A percentile compares a stretch with the other conserved stretches of the same genome.
Conservation (phyloP, 768 basidiomycete genomes). For the Polyporus arcularius region DNA sequence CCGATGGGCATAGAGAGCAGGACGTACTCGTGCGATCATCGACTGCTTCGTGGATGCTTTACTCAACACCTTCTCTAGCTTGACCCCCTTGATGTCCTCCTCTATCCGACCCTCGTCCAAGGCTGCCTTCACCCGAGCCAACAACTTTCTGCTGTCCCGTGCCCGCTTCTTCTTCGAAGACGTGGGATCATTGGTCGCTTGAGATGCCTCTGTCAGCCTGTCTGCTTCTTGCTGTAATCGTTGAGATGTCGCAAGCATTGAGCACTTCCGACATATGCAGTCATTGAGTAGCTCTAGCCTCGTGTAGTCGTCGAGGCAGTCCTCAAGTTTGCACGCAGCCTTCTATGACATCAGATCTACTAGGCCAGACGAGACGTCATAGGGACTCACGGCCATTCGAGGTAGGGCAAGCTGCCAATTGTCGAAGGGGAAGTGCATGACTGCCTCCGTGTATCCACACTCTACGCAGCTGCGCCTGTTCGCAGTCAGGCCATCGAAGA, state of each 20-base stretch:
- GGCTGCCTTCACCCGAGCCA: conserved; percentile 58
- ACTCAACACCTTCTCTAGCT: conserved; percentile 75
- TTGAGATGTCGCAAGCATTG: conserved; percentile 73
- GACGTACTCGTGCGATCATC: conserved; percentile 84
- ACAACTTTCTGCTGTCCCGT: conserved; percentile 70
- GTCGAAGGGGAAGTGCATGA: conserved; percentile 89
- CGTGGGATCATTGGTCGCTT: conserved; percentile 47
- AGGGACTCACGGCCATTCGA: conserved; percentile 53
- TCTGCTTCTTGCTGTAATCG: conserved; percentile 65
- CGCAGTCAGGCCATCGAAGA: conserved; percentile 90
- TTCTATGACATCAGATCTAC: conserved; percentile 30
- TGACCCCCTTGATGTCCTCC: conserved; percentile 80
- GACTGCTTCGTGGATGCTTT: conserved; percentile 83
- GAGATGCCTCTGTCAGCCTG: conserved; percentile 41
- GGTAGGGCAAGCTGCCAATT: conserved; percentile 82
- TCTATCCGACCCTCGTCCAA: conserved; percentile 78
- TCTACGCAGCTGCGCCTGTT: conserved; percentile 84
- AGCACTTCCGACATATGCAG: conserved; percentile 91
- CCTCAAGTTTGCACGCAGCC: conserved; percentile 72
- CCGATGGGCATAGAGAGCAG: neutral
- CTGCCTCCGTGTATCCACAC: conserved; percentile 93
- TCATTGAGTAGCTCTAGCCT: conserved; percentile 86
- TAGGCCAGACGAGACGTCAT: neutral
- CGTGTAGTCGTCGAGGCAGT: conserved; percentile 87
- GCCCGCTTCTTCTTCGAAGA: conserved; percentile 74